Evolutionary conservation across 352 stramenopile genomes (phyloP), one percentile per base, ranked within the genome.

Genomic region (Globisporangium nodosum): DNA sequence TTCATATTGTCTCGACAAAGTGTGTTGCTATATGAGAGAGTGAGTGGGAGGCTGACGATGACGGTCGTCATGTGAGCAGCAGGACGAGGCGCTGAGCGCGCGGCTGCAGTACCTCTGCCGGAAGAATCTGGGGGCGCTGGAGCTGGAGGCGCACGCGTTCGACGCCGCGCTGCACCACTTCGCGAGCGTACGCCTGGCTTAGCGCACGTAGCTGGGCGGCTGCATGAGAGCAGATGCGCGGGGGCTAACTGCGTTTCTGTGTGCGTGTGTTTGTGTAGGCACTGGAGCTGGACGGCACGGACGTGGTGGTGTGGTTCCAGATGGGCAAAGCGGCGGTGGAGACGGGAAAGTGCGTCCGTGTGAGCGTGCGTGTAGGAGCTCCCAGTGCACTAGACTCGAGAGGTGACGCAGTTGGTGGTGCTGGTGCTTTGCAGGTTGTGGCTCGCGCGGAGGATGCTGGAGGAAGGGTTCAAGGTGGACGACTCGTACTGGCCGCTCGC

Each of bases 301-400:
- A 92, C 60, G 81, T 87, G n/a, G 63, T 89, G 9, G 80, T 92
- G 31, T 92, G 81, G 81, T 81, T 66, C 56, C 74, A 92, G 40
- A 83, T 90, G 77, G 78, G 68, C 5, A 74, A 71, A 20, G 69
- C 76, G 1, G 79, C 81, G 2, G 48, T 88, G 7, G 77, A 78
- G 37, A 92, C 76, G 8, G 78, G 76, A 16, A 78, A 81, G 66
- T 81, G 42, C 56, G 56, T 55, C n/a, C 1, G 35, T 40, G 35
- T 40, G 35, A 11, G 33, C 8, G 33, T 37, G 8, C 33, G 3
- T 9, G 33, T 37, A 4, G 7, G 18, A 49, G 20, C 5, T 30
- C 43, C 20, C n/a, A 9, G 5, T n/a, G 5, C 16, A 46, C 8
- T n/a, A 11, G 18, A 13, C 42, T 12, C 18, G 42, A 48, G 42